Evolutionary conservation across 176 grass and related monocot species (phyloP), one percentile per base, ranked within the genome.

Genomic region (Puccinellia tenuiflora): DNA sequence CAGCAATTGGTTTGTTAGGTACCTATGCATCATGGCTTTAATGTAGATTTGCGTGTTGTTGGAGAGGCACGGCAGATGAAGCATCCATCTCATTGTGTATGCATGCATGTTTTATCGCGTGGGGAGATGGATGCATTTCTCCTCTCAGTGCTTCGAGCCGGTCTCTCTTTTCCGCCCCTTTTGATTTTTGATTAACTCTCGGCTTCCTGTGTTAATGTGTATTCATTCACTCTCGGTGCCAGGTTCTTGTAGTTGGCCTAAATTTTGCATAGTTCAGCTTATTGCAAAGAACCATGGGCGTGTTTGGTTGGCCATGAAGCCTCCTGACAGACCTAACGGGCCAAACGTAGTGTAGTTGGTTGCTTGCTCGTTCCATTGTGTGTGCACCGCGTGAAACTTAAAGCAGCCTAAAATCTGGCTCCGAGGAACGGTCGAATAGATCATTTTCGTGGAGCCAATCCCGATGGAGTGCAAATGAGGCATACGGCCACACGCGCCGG

Each of bases 11-110:
- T 74, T 51, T 51, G 29, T 74, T 74, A 33, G 71, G 45, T 52
- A 33, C 71, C 71, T 47, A 51, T 74, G 71, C 45, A 74, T 74
- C 47, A 51, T 46, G 46, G 47, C 28, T 74, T 74, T 74, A 46
- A 31, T 74, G 71, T 50, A 26, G 26, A 74, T 74, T 74, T 50
- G 71, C 45, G 28, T 74, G 43, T 74, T 29, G 12, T 28, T 34
- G 61, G 61, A 64, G 29, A 33, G 26, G 28, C 28, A 17, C 16
- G 20, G 15, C 62, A 9, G 62, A 66, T 20, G 3, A 66, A 66
- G 17, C 14, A 18, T 35, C 14, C 62, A 66, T 66, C 30, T 34
- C 30, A 31, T 20, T 66, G 31, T 21, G 31, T 35, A 66, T 66
- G 31, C 63, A 20, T 66, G 63, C 3, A 62, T 63, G 60, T 63